Conservation (phyloP, 1,284 basidiomycete genomes). For the Chondrostereum purpureum region DNA sequence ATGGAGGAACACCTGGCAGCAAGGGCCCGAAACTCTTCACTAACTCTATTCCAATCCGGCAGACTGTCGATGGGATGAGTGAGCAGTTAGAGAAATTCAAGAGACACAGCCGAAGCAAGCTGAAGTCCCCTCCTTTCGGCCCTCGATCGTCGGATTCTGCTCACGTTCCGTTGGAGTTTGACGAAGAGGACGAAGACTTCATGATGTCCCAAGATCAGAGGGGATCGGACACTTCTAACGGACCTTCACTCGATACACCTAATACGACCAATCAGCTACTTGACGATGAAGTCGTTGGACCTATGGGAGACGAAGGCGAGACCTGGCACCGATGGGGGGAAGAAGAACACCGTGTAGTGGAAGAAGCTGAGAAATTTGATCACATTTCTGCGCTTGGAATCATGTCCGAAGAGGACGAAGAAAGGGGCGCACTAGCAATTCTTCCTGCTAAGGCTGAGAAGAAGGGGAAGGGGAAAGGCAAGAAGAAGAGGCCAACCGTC, state of each 20-base stretch:
- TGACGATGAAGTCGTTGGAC: slow-evolving; percentile 19
- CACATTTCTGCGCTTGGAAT: slow-evolving; percentile 54
- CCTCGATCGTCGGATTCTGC: slow-evolving; percentile 21
- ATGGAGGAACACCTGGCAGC: slow-evolving; percentile 51
- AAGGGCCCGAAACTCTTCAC: slow-evolving; percentile 36
- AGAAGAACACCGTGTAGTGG: slow-evolving; percentile 49
- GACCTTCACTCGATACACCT: not conserved
- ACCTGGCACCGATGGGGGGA: slow-evolving; percentile 45
- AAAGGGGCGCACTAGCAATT: not conserved
- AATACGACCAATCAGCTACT: slow-evolving; percentile 13
- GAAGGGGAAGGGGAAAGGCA: not conserved
- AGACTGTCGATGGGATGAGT: slow-evolving; percentile 52
- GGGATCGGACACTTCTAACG: slow-evolving; percentile 18
- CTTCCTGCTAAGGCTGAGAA: not conserved
- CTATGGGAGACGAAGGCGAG: slow-evolving; percentile 28
- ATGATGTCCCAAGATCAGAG: slow-evolving; percentile 8
- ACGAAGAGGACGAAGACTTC: slow-evolving; percentile 67
- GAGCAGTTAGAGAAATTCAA: slow-evolving; percentile 48
- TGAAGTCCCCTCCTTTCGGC: slow-evolving; percentile 24
- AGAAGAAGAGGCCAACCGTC: not conserved
- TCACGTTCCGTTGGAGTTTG: slow-evolving; percentile 58
- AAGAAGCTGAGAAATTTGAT: slow-evolving; percentile 61
- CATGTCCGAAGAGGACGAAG: slow-evolving; percentile 53
- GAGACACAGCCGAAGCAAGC: slow-evolving; percentile 27
- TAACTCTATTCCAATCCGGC: slow-evolving; percentile 51